Evolutionary conservation across 2,329 filamentous ascomycete species (phyloP).

Genomic region (Curvularia verruculosa): DNA sequence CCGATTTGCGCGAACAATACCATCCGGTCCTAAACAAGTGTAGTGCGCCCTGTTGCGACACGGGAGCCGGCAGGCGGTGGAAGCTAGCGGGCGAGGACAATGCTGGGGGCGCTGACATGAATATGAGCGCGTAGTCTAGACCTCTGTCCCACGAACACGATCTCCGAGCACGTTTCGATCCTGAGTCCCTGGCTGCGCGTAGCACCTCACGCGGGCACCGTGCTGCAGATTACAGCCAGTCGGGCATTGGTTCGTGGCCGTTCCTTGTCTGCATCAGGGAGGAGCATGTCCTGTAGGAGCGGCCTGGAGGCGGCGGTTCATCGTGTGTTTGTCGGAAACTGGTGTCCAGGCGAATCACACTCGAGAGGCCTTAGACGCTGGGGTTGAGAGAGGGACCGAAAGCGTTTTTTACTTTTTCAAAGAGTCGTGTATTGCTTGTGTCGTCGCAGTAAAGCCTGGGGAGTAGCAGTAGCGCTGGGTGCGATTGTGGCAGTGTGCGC

Average conservation of each 20-base stretch:
- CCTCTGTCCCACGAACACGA: conserved; percentile 6
- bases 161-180: conserved; percentile 12
- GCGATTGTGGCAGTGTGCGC: background rate
- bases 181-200: conserved; percentile 2
- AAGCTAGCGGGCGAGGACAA: conserved; percentile 4
- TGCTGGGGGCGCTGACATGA: conserved; percentile 6
- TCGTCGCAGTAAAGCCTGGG: too few species aligned
- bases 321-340: background rate
- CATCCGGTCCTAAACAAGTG: background rate
- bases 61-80: conserved; percentile 7
- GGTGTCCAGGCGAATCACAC: background rate
- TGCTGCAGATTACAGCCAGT: conserved; percentile 5
- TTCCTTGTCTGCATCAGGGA: conserved; percentile 8
- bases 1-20: conserved; percentile 4
- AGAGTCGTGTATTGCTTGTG: background rate
- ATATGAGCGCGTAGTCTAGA: conserved; percentile 3
- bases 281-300: conserved; percentile 1
- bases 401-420: background rate
- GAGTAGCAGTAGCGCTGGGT: background rate
- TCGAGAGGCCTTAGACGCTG: background rate
- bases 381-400: background rate
- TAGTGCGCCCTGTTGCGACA: conserved; percentile 1
- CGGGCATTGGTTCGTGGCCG: background rate
- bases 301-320: background rate
- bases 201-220: conserved; percentile 5